A percentile compares a stretch with the other conserved stretches of the same genome.
These are phyloP conservation scores for Saccharum officinarum DNA, from an alignment of 176 grass and related monocot species.

Conservation along the genomic window DNA sequence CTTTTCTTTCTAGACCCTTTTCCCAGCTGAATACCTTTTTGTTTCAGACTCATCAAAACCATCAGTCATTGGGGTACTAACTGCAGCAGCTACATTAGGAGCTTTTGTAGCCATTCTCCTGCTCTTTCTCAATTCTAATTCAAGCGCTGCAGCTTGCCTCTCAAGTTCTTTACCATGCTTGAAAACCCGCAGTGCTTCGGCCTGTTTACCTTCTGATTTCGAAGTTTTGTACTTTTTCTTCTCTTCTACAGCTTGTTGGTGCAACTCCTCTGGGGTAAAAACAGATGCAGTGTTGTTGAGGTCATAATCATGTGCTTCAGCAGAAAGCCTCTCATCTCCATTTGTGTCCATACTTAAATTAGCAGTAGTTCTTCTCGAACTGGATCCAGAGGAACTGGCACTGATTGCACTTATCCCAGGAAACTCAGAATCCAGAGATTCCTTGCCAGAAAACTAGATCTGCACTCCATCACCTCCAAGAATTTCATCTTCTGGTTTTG, in stretches of 20 bases:
- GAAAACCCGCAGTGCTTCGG: slow-evolving; percentile 81
- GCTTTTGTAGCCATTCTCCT: slow-evolving; percentile 53
- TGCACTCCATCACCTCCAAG: slow-evolving; percentile 52
- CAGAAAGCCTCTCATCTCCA: slow-evolving; percentile 37
- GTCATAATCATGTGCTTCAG: slow-evolving; percentile 46
- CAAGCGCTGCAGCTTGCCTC: slow-evolving; percentile 78
- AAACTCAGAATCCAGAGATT: slow-evolving; percentile 33
- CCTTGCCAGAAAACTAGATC: background rate
- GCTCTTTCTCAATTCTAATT: slow-evolving; percentile 69
- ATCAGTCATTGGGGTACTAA: slow-evolving; percentile 29
- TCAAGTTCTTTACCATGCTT: slow-evolving; percentile 89
- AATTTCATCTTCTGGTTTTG: slow-evolving; percentile 66
- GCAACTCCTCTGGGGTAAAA: slow-evolving; percentile 81
- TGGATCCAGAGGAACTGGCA: slow-evolving; percentile 31
- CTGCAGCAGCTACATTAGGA: slow-evolving; percentile 31
- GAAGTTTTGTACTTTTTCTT: slow-evolving; percentile 78
- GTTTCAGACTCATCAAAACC: slow-evolving; percentile 34
- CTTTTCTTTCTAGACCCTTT: slow-evolving; percentile 66
- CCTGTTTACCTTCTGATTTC: slow-evolving; percentile 82
- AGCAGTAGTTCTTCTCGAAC: slow-evolving; percentile 31
- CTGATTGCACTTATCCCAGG: slow-evolving; percentile 28
- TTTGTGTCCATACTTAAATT: slow-evolving; percentile 36
- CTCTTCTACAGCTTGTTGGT: slow-evolving; percentile 82
- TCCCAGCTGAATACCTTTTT: slow-evolving; percentile 42
- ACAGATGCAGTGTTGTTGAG: slow-evolving; percentile 37